Evolutionary conservation across 2,329 filamentous ascomycete genomes (phyloP).

Genomic region (Fusarium duplospermum): DNA sequence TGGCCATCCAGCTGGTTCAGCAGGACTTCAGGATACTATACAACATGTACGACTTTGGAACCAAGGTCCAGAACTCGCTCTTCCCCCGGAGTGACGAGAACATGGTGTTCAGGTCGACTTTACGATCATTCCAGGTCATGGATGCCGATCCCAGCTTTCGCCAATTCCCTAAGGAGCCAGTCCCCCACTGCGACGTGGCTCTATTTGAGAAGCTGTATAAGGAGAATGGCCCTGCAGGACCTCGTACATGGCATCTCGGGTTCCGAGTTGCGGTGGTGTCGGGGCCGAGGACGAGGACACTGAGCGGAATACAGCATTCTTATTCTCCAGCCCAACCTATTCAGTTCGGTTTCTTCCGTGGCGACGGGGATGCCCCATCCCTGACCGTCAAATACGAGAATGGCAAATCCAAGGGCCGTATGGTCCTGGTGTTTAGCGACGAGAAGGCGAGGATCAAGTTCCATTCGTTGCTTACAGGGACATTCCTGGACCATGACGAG

Average conservation of each 20-base stretch:
- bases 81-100: constrained; percentile 76
- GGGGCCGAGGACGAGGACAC: constrained; percentile 78
- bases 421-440: constrained; percentile 82
- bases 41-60: constrained; percentile 87
- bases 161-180: constrained; percentile 80
- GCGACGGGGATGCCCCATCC: constrained; percentile 76
- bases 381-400: constrained; percentile 78
- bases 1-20: constrained; percentile 78
- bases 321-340: constrained; percentile 75
- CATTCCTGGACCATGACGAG: constrained; percentile 75
- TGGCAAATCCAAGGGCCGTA: constrained; percentile 72
- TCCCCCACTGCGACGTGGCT: constrained; percentile 76
- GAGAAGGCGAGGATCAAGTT: constrained; percentile 77
- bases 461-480: constrained; percentile 79
- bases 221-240: constrained; percentile 78
- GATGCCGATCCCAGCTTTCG: constrained; percentile 77
- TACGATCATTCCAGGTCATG: constrained; percentile 84
- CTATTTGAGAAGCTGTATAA: constrained; percentile 79
- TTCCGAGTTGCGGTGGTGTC: constrained; percentile 84
- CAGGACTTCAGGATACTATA: constrained; percentile 83
- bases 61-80: constrained; percentile 78
- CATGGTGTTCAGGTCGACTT: constrained; percentile 73
- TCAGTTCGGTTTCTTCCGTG: constrained; percentile 81
- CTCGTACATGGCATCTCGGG: constrained; percentile 79
- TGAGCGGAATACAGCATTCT: constrained; percentile 80